phyloP scores from a whole-genome alignment of 345 rosid species.

The Linum usitatissimum region DNA sequence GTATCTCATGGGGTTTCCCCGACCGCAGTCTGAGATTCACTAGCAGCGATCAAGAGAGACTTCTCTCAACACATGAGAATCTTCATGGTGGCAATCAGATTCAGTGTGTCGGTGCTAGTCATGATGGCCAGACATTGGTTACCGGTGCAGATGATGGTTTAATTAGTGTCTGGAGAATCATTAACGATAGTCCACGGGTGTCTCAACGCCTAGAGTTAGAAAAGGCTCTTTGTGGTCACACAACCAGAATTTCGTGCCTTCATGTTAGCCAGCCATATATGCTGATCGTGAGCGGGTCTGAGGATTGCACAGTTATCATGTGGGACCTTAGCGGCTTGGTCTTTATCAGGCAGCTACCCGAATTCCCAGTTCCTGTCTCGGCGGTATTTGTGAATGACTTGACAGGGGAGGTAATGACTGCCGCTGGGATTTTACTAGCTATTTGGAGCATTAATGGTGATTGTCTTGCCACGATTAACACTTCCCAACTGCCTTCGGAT shows the following conservation, averaged over 20 bases:
- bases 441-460: slow-evolving; percentile 98
- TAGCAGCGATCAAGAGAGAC: slow-evolving; percentile 94
- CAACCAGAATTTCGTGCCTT: slow-evolving; percentile 74
- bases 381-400: slow-evolving; percentile 88
- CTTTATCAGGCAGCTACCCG: slow-evolving; percentile 82
- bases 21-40: slow-evolving; percentile 93
- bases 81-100: slow-evolving; percentile 92
- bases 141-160: slow-evolving; percentile 94
- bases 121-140: slow-evolving; percentile 82
- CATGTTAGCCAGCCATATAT: slow-evolving; percentile 93
- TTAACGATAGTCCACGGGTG: slow-evolving; percentile 53
- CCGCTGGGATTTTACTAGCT: slow-evolving; percentile 91
- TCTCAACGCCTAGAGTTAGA: slow-evolving; percentile 46
- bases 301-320: slow-evolving; percentile 81
- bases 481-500: slow-evolving; percentile 95
- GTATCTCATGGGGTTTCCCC: slow-evolving; percentile 92
- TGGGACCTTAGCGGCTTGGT: slow-evolving; percentile 93
- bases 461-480: slow-evolving; percentile 79
- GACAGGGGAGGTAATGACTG: slow-evolving; percentile 88
- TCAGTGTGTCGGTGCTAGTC: slow-evolving; percentile 78
- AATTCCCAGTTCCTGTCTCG: slow-evolving; percentile 76
- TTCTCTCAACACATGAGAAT: slow-evolving; percentile 90
- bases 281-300: slow-evolving; percentile 93
- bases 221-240: slow-evolving; percentile 81
- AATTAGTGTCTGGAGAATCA: slow-evolving; percentile 80